Evolutionary conservation across 2,329 filamentous ascomycete species (phyloP).

Genomic region (Claviceps lovelessii): DNA sequence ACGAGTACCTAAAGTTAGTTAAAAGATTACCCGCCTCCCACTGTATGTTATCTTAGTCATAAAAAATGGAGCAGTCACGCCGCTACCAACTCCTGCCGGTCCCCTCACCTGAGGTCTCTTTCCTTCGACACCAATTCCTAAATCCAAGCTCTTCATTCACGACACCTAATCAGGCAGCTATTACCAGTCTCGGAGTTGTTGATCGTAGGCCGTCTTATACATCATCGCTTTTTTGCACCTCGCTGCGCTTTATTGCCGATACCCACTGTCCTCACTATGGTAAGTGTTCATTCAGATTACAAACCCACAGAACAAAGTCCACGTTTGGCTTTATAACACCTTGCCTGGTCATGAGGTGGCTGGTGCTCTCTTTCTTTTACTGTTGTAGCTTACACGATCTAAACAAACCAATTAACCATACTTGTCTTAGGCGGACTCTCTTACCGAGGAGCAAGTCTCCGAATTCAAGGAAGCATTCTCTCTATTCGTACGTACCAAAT

Average conservation of each 20-base stretch:
- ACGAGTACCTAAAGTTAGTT: no score
- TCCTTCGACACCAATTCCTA: neutral
- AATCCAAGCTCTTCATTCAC: neutral
- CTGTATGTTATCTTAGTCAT: neutral
- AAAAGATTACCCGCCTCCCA: no score
- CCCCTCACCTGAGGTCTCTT: neutral
- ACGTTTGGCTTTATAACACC: neutral
- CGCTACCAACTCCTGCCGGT: neutral
- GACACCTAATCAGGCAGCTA: neutral
- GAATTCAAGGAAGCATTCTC: conserved; percentile 99
- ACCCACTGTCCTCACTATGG: conserved; percentile 1
- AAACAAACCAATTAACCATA: conserved; percentile 10
- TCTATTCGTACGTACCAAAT: conserved; percentile 68
- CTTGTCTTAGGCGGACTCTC: conserved; percentile 67
- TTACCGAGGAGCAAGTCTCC: conserved; percentile 99
- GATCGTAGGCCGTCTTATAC: neutral
- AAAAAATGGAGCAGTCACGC: neutral
- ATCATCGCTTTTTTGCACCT: neutral
- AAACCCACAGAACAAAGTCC: neutral
- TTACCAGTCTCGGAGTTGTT: neutral
- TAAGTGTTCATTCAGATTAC: conserved; percentile 1
- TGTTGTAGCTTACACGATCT: neutral
- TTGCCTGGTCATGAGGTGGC: conserved; percentile 8
- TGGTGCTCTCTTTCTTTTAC: neutral
- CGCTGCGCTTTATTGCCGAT: neutral